Evolutionary conservation across 179 eudicot genomes (phyloP).

Genomic region (Beta macrorhiza): DNA sequence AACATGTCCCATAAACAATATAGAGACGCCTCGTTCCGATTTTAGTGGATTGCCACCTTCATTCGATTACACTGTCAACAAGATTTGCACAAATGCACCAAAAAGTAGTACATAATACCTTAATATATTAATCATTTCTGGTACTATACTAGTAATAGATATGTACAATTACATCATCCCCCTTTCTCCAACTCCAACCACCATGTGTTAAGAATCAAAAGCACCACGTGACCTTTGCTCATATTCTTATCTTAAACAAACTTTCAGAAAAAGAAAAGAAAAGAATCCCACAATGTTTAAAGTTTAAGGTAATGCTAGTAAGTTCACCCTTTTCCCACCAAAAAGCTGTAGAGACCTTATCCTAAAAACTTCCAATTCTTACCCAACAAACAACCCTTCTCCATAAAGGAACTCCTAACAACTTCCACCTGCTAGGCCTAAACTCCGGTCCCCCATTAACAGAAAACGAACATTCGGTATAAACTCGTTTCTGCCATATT

Average conservation of each 20-base stretch:
- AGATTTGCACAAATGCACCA: background rate
- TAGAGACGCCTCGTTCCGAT: background rate
- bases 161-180: constrained; percentile 9
- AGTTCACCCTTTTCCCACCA: background rate
- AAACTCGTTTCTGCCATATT: background rate
- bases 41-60: background rate
- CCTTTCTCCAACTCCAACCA: constrained; percentile 8
- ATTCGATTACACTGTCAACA: background rate
- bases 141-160: background rate
- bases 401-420: background rate
- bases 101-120: background rate
- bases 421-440: background rate
- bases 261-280: constrained; percentile 18
- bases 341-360: constrained; percentile 22
- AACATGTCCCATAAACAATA: no score
- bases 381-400: constrained; percentile 18
- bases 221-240: constrained; percentile 25
- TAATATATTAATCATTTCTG: no score
- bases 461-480: background rate
- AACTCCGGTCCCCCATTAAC: background rate
- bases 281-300: constrained; percentile 7
- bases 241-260: constrained; percentile 8
- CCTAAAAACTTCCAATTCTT: constrained; percentile 19
- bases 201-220: constrained; percentile 24
- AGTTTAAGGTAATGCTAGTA: background rate